A percentile compares a stretch with the other conserved stretches of the same genome.
These are phyloP conservation scores for Ganoderma meredithae DNA, from an alignment of 1,284 basidiomycete genomes.

Conservation along the genomic window DNA sequence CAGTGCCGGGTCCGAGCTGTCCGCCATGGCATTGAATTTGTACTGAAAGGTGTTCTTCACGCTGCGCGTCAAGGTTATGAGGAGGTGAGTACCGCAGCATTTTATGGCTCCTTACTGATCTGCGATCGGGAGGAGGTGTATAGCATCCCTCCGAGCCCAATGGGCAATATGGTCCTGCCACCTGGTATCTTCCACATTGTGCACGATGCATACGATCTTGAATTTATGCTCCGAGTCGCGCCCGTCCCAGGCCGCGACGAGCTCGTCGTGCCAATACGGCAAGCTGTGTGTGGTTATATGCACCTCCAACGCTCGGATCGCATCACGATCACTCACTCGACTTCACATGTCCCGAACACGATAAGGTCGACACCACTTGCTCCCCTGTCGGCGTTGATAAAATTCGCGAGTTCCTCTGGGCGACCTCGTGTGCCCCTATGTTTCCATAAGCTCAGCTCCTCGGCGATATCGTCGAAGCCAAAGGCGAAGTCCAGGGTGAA, in stretches of 20 bases:
- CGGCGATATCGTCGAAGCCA: slow-evolving; percentile 42
- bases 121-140: slow-evolving; percentile 46
- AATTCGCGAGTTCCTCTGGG: slow-evolving; percentile 36
- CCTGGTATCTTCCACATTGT: slow-evolving; percentile 41
- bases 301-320: neutral
- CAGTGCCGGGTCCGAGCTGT: slow-evolving; percentile 40
- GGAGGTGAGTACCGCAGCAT: neutral
- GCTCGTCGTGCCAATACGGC: slow-evolving; percentile 37
- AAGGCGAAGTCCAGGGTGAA: slow-evolving; percentile 41
- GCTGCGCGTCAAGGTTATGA: slow-evolving; percentile 26
- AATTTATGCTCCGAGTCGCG: slow-evolving; percentile 46
- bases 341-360: slow-evolving; percentile 47
- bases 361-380: slow-evolving; percentile 42
- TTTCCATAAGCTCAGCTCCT: slow-evolving; percentile 38
- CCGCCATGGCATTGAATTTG: slow-evolving; percentile 42
- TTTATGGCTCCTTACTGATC: slow-evolving; percentile 40
- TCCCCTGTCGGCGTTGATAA: slow-evolving; percentile 31
- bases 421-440: slow-evolving; percentile 38
- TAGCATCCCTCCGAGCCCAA: slow-evolving; percentile 46
- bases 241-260: slow-evolving; percentile 45
- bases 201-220: slow-evolving; percentile 48
- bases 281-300: slow-evolving; percentile 12
- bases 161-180: slow-evolving; percentile 45
- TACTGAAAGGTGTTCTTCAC: slow-evolving; percentile 43
- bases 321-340: slow-evolving; percentile 38